Evolutionary conservation across 1,284 basidiomycete species (phyloP).

Genomic region (Papiliotrema fonsecae): DNA sequence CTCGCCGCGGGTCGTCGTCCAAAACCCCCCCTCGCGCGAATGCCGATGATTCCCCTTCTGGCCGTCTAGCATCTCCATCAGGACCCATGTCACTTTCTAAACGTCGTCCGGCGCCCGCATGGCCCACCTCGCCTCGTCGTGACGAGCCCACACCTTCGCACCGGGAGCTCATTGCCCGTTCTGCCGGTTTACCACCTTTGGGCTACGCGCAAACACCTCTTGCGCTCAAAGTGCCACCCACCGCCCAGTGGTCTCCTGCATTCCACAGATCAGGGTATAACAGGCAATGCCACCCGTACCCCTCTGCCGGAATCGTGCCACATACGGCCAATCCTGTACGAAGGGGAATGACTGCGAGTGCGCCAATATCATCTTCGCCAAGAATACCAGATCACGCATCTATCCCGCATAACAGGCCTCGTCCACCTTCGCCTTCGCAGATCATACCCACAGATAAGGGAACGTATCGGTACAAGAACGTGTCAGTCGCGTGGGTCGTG

Average conservation of each 20-base stretch:
- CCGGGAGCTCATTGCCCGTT: not conserved
- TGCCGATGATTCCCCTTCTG: too few relatives aligned
- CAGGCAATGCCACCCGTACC: not conserved
- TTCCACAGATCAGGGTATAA: conserved; percentile 9
- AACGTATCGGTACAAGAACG: conserved; percentile 10
- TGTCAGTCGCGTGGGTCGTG: conserved; percentile 35
- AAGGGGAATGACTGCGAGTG: not conserved
- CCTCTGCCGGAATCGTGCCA: too few relatives aligned
- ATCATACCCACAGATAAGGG: not conserved
- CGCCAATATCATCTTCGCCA: not conserved
- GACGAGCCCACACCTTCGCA: conserved; percentile 3
- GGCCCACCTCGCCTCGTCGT: conserved; percentile 16
- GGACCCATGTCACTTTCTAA: too few relatives aligned
- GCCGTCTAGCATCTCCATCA: too few relatives aligned
- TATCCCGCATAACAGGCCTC: too few relatives aligned
- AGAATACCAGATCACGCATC: not conserved
- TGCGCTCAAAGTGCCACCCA: conserved; percentile 9
- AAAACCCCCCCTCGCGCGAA: too few relatives aligned
- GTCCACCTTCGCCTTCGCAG: not conserved
- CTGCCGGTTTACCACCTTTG: not conserved
- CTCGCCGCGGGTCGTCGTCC: too few relatives aligned
- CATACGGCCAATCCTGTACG: not conserved
- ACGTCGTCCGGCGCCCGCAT: too few relatives aligned
- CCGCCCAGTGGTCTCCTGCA: conserved; percentile 8
- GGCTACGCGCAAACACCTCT: conserved; percentile 11